Conservation (phyloP, 805 yeast genomes). For the Candida morakotiae region DNA sequence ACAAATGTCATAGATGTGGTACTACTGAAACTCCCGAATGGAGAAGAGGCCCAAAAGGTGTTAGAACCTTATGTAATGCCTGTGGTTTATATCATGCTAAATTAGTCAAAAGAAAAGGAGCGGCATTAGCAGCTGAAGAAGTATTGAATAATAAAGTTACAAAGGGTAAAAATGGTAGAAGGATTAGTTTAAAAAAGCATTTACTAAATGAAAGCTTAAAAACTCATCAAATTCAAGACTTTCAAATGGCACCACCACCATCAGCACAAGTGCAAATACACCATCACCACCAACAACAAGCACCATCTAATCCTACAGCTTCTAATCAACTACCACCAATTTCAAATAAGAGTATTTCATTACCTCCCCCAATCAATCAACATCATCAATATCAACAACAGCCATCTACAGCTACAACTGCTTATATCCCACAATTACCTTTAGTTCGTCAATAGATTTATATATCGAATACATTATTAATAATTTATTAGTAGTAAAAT, state of each 20-base stretch:
- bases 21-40: slow-evolving; percentile 79
- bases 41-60: slow-evolving; percentile 87
- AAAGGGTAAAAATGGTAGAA: slow-evolving; percentile 41
- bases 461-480: background rate
- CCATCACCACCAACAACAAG: background rate
- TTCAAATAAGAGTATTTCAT: background rate
- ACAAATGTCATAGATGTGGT: slow-evolving; percentile 42
- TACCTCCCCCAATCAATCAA: background rate
- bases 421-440: background rate
- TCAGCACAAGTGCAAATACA: background rate
- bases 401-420: no score
- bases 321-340: background rate
- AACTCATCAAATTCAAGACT: background rate
- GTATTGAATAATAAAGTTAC: slow-evolving; percentile 40
- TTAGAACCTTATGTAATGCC: slow-evolving; percentile 82
- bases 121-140: slow-evolving; percentile 45
- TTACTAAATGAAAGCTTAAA: slow-evolving; percentile 10
- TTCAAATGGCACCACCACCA: background rate
- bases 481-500: background rate
- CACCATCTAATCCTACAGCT: background rate
- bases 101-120: slow-evolving; percentile 52
- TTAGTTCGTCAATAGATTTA: slow-evolving; percentile 4
- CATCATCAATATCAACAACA: no score
- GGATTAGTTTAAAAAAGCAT: slow-evolving; percentile 33
- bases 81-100: slow-evolving; percentile 80